Evolutionary conservation across 805 yeast species (phyloP).

Genomic region (Candida palmyrensis): DNA sequence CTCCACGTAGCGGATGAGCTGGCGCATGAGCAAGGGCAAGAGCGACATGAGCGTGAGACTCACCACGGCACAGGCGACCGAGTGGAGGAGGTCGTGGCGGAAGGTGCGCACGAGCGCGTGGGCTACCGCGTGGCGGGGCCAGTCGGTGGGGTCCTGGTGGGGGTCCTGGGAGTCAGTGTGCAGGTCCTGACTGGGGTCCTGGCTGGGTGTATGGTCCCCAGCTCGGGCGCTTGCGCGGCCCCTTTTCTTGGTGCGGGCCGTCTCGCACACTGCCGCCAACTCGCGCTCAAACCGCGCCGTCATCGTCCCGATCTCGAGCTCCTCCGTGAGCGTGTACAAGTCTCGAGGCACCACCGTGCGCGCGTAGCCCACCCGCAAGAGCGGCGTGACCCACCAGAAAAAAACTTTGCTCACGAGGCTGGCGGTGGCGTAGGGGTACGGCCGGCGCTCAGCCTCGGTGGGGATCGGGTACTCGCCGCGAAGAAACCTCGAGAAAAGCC

Average conservation of each 20-base stretch:
- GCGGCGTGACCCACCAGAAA: conserved; percentile 59
- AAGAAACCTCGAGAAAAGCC: conserved; percentile 1
- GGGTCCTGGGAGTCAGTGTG: conserved; percentile 22
- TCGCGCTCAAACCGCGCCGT: conserved; percentile 22
- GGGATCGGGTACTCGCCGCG: conserved; percentile 29
- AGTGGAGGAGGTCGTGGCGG: neutral
- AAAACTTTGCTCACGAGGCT: conserved; percentile 34
- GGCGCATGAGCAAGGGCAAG: conserved; percentile 30
- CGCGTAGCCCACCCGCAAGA: conserved; percentile 57
- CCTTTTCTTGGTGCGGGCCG: no score
- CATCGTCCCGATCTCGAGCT: conserved; percentile 14
- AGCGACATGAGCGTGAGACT: conserved; percentile 3
- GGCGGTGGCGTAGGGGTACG: conserved; percentile 33
- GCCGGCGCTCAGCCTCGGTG: conserved; percentile 36
- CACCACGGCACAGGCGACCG: neutral
- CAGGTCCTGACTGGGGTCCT: no score
- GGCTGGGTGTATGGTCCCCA: no score
- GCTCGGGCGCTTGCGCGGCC: no score
- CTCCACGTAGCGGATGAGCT: conserved; percentile 31
- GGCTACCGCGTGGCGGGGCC: conserved; percentile 2
- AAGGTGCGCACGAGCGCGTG: conserved; percentile 2
- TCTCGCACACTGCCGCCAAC: no score
- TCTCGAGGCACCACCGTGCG: conserved; percentile 58
- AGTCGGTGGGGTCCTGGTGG: neutral
- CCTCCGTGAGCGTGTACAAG: conserved; percentile 29